These are phyloP conservation scores for Beauveria varroae DNA, from an alignment of 2,329 filamentous ascomycete genomes.

Conservation along the genomic window DNA sequence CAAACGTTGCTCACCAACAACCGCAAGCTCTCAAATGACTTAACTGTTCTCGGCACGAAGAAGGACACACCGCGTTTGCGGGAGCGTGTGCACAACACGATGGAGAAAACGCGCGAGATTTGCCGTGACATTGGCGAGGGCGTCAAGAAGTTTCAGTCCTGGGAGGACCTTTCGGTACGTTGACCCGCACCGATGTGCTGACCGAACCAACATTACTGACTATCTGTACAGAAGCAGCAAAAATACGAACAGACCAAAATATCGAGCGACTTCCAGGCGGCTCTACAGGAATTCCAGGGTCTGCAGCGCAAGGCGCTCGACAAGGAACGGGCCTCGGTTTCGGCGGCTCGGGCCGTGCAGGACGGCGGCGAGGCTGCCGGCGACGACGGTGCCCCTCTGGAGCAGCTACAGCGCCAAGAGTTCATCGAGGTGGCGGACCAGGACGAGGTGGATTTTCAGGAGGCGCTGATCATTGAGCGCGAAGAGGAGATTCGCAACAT, in stretches of 20 bases:
- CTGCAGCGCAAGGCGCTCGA: conserved; percentile 88
- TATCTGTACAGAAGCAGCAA: conserved; percentile 66
- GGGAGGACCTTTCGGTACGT: conserved; percentile 70
- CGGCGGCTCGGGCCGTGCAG: conserved; percentile 72
- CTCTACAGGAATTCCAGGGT: conserved; percentile 82
- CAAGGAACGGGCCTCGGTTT: conserved; percentile 81
- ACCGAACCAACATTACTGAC: background rate
- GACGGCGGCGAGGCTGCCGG: conserved; percentile 46
- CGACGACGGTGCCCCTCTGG: conserved; percentile 25
- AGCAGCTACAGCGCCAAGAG: conserved; percentile 58
- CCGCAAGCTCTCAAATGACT: conserved; percentile 73
- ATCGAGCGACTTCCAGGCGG: conserved; percentile 84
- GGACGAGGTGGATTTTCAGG: conserved; percentile 95
- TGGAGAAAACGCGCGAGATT: conserved; percentile 76
- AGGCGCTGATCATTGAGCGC: conserved; percentile 88
- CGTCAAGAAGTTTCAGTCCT: conserved; percentile 83
- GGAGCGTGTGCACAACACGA: conserved; percentile 78
- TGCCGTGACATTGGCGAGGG: conserved; percentile 93
- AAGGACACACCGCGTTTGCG: conserved; percentile 86
- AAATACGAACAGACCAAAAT: conserved; percentile 96
- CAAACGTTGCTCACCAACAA: conserved; percentile 87
- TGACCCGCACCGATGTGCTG: background rate
- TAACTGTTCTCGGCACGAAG: conserved; percentile 78
- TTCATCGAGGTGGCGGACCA: conserved; percentile 79
- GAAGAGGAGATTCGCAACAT: conserved; percentile 97